Percentiles rank a stretch among this genome's conserved stretches.
Conservation (phyloP, 768 basidiomycete genomes). For the Pisolithus sp. region DNA sequence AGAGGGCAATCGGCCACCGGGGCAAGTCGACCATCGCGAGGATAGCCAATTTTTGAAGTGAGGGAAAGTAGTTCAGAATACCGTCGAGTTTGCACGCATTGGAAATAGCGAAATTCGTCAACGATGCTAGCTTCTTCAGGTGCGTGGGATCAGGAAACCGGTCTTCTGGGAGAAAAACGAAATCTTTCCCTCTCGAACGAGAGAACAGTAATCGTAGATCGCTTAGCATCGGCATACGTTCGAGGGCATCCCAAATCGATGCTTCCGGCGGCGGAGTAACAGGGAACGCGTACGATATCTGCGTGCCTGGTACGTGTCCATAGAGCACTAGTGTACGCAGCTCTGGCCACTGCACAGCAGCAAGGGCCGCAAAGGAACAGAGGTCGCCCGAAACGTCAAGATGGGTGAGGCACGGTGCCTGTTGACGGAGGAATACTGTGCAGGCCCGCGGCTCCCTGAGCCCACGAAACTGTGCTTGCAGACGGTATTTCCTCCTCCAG, state of each 20-base stretch:
- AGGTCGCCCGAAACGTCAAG: constrained; percentile 28
- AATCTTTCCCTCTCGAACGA: constrained; percentile 21
- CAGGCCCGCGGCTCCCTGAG: constrained; percentile 25
- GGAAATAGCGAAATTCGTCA: constrained; percentile 30
- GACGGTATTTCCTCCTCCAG: constrained; percentile 31
- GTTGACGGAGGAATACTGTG: constrained; percentile 23
- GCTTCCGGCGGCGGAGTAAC: neutral
- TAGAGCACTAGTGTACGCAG: constrained; percentile 27
- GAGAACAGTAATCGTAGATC: constrained; percentile 29
- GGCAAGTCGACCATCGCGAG: constrained; percentile 30
- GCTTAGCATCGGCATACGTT: constrained; percentile 24
- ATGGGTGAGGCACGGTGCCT: constrained; percentile 24
- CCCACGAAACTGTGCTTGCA: constrained; percentile 25
- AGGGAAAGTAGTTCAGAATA: constrained; percentile 24
- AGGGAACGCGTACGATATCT: constrained; percentile 10
- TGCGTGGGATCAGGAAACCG: constrained; percentile 14
- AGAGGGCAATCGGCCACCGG: constrained; percentile 31
- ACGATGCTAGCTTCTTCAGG: constrained; percentile 25
- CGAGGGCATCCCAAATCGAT: constrained; percentile 23
- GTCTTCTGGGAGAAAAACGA: constrained; percentile 20
- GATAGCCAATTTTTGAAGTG: constrained; percentile 24
- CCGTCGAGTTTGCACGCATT: constrained; percentile 28
- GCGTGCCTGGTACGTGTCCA: constrained; percentile 20
- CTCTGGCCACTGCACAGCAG: constrained; percentile 26
- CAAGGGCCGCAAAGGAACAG: constrained; percentile 20